Percentiles rank a stretch among this genome's conserved stretches.
Evolutionary conservation across 495 filamentous ascomycete genomes (phyloP).

Genomic region (Podospora conica): DNA sequence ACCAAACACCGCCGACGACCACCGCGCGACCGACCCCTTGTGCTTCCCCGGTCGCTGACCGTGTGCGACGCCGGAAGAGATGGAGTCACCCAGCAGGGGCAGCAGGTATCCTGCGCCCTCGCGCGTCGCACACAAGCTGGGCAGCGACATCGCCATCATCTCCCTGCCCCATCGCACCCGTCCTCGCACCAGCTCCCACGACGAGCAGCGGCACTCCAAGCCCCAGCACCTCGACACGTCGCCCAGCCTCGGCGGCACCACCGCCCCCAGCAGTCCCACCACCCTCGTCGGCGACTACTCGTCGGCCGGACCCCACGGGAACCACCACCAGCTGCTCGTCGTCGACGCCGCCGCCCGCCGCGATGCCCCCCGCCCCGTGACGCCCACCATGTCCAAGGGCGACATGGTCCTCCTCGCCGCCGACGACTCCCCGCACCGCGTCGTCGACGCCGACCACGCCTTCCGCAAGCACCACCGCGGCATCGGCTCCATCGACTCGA

Average conservation of each 20-base stretch:
- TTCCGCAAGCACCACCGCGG: slow-evolving; percentile 25
- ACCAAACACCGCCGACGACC: not conserved
- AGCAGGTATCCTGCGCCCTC: slow-evolving; percentile 20
- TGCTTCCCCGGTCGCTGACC: not conserved
- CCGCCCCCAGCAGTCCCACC: slow-evolving; percentile 25
- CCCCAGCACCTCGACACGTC: slow-evolving; percentile 15
- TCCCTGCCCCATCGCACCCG: slow-evolving; percentile 21
- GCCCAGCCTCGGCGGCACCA: slow-evolving; percentile 24
- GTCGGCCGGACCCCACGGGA: slow-evolving; percentile 4
- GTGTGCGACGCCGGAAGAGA: slow-evolving; percentile 14
- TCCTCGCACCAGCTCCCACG: slow-evolving; percentile 12
- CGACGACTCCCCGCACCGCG: not conserved
- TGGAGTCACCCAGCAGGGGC: slow-evolving; percentile 25
- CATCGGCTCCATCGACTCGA: slow-evolving; percentile 29
- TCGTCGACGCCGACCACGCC: slow-evolving; percentile 4
- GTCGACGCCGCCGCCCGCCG: not conserved
- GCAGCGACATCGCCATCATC: slow-evolving; percentile 17
- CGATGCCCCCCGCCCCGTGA: not conserved
- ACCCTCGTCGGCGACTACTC: slow-evolving; percentile 11
- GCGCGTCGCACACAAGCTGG: slow-evolving; percentile 29
- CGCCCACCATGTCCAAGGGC: not conserved
- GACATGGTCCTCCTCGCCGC: slow-evolving; percentile 4
- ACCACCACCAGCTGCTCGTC: not conserved
- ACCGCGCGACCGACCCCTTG: not conserved
- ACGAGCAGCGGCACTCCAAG: not conserved